Conservation (phyloP, 345 rosid species). For the Rhodomyrtus tomentosa region DNA sequence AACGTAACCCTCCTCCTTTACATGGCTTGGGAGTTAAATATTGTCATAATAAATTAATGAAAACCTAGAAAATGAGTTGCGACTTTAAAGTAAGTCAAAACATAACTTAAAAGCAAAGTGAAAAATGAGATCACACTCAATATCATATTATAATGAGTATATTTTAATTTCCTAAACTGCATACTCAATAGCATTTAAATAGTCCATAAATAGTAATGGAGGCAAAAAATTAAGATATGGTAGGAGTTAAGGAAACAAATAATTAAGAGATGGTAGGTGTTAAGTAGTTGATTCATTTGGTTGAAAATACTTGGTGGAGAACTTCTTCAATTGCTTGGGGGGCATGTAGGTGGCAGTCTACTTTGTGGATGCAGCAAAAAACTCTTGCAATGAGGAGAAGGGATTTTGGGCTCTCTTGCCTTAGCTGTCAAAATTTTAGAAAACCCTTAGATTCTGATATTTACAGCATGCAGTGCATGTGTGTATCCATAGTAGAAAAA, state of each 20-base stretch:
- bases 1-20: too few species aligned
- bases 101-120: neutral
- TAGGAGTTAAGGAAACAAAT: neutral
- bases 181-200: neutral
- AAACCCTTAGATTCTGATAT: neutral
- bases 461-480: neutral
- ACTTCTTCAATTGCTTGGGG: neutral
- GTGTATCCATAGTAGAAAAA: neutral
- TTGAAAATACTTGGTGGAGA: neutral
- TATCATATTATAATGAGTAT: neutral
- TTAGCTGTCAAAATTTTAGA: neutral
- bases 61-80: neutral
- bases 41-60: neutral
- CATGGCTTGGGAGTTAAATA: too few species aligned
- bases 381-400: neutral
- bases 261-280: neutral
- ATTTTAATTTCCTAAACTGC: neutral
- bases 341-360: neutral
- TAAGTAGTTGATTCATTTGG: neutral
- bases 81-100: neutral
- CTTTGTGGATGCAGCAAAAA: neutral
- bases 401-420: neutral
- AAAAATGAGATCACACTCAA: neutral
- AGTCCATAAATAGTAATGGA: neutral
- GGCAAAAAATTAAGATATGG: neutral